These are phyloP conservation scores for Aethionema arabicum DNA, from an alignment of 345 rosid genomes.

Conservation along the genomic window DNA sequence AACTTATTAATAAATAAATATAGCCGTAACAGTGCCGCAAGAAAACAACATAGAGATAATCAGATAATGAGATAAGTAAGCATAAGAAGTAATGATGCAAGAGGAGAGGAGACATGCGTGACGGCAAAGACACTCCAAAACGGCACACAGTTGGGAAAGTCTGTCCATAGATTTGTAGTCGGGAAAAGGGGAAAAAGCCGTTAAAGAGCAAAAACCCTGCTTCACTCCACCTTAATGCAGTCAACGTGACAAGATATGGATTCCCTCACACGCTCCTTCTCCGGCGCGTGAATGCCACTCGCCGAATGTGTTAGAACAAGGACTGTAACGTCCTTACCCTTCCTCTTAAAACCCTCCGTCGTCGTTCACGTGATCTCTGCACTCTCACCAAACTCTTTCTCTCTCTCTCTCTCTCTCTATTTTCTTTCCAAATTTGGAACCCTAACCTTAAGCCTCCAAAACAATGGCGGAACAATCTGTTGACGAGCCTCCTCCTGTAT, in stretches of 20 bases:
- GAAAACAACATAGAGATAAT: neutral
- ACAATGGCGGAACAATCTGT: constrained; percentile 27
- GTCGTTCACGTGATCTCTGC: neutral
- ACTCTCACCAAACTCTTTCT: neutral
- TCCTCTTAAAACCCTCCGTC: constrained; percentile 10
- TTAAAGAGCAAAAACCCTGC: constrained; percentile 28
- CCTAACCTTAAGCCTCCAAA: constrained; percentile 16
- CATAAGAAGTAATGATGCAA: constrained; percentile 11
- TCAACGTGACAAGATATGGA: constrained; percentile 22
- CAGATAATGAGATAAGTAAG: neutral
- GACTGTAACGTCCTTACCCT: neutral
- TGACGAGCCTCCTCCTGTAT: neutral
- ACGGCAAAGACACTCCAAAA: constrained; percentile 34
- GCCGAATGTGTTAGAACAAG: constrained; percentile 1
- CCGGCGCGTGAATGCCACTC: constrained; percentile 2
- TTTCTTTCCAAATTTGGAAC: constrained; percentile 23
- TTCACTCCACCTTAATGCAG: constrained; percentile 26
- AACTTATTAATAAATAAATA: no score
- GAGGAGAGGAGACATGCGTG: constrained; percentile 31
- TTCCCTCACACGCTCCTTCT: constrained; percentile 4
- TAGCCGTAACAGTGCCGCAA: neutral
- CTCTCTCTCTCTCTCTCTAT: neutral
- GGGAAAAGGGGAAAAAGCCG: neutral
- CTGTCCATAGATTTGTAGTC: constrained; percentile 2
- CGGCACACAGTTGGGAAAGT: constrained; percentile 1